These are phyloP conservation scores for Papiliotrema fonsecae DNA, from an alignment of 1,284 basidiomycete species.

Conservation along the genomic window DNA sequence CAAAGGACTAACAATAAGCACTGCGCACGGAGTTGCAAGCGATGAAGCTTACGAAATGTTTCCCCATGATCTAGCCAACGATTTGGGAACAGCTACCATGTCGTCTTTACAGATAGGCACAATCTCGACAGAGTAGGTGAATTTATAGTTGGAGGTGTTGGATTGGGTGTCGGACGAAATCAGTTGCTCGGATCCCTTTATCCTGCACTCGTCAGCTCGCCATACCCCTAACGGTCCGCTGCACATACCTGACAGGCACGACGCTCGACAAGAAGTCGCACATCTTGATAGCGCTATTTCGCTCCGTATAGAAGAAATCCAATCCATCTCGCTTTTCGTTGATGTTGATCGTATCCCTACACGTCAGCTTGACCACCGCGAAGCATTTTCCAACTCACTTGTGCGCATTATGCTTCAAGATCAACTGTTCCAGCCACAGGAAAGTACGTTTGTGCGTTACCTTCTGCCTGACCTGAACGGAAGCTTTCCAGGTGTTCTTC, in stretches of 20 bases:
- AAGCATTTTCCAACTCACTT: constrained; percentile 51
- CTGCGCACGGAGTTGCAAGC: neutral
- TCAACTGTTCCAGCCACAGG: constrained; percentile 94
- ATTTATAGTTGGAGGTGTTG: constrained; percentile 92
- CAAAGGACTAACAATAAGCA: constrained; percentile 56
- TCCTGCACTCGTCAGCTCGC: constrained; percentile 51
- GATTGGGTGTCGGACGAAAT: constrained; percentile 90
- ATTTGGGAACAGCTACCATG: constrained; percentile 80
- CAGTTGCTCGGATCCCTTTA: constrained; percentile 88
- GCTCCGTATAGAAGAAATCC: constrained; percentile 91
- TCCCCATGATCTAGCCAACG: constrained; percentile 72
- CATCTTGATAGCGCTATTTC: constrained; percentile 94
- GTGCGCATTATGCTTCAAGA: constrained; percentile 93
- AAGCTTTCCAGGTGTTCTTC: constrained; percentile 97
- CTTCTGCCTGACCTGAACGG: constrained; percentile 97
- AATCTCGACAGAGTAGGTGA: constrained; percentile 96
- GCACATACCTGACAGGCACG: constrained; percentile 72
- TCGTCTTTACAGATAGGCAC: constrained; percentile 97
- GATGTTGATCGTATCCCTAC: constrained; percentile 88
- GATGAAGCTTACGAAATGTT: constrained; percentile 62
- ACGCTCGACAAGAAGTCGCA: constrained; percentile 87
- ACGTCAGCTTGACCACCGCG: constrained; percentile 11
- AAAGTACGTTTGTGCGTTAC: constrained; percentile 97
- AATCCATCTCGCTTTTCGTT: constrained; percentile 91
- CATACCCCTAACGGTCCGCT: neutral